Evolutionary conservation across 352 stramenopile species (phyloP), one percentile per base, ranked within the genome.

Genomic region (Chrysophaeum taylorii): DNA sequence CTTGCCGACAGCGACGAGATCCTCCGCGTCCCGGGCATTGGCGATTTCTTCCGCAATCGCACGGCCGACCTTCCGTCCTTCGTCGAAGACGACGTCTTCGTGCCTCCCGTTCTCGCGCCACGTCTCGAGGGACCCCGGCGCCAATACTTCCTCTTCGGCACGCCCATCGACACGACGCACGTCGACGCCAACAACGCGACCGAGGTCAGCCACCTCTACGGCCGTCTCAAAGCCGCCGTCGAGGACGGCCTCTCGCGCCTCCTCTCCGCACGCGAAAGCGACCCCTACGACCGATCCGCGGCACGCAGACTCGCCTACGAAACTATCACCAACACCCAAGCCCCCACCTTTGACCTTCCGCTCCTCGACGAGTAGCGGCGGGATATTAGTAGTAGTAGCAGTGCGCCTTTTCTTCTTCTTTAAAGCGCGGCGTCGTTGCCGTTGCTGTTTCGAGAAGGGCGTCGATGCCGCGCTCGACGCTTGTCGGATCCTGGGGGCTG

Each of bases 401-500:
- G n/a, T n/a, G n/a, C n/a, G n/a, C n/a, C n/a, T n/a, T n/a, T n/a
- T n/a, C n/a, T n/a, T n/a, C n/a, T n/a, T n/a, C n/a, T n/a, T n/a
- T n/a, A n/a, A n/a, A n/a, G n/a, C n/a, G n/a, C n/a, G n/a, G n/a
- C n/a, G n/a, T n/a, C n/a, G n/a, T n/a, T n/a, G n/a, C n/a, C n/a
- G n/a, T n/a, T n/a, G n/a, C n/a, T n/a, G n/a, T n/a, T n/a, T n/a
- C n/a, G n/a, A n/a, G n/a, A n/a, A n/a, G n/a, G n/a, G n/a, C n/a
- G n/a, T n/a, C n/a, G n/a, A n/a, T n/a, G n/a, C n/a, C n/a, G n/a
- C n/a, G n/a, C n/a, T n/a, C n/a, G n/a, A n/a, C n/a, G n/a, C n/a
- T n/a, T n/a, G n/a, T n/a, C 12, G 71, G 53, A 33, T 87, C 72
- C 43, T 77, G 71, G 14, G 84, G 85, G 78, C 88, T 87, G 64